Conservation (phyloP, 805 yeast species). For the Candida palmyrensis region DNA sequence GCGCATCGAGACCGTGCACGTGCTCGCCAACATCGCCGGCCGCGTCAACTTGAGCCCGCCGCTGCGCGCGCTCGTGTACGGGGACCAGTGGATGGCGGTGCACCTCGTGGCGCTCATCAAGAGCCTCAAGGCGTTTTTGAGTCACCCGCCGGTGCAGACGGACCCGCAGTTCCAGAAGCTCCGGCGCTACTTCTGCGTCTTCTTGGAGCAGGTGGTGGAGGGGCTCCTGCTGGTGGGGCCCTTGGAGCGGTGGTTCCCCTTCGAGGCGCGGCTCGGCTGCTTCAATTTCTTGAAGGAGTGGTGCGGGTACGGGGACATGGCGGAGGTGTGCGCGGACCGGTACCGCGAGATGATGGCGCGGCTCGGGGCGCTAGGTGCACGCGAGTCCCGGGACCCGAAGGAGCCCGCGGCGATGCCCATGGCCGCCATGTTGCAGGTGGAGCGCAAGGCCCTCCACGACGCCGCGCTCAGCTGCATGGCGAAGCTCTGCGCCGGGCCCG, state of each 20-base stretch:
- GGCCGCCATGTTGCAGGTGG: constrained; percentile 76
- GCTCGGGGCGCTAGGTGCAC: constrained; percentile 37
- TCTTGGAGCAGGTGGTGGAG: constrained; percentile 67
- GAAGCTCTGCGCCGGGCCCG: constrained; percentile 68
- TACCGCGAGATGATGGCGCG: constrained; percentile 56
- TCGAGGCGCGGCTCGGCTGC: constrained; percentile 78
- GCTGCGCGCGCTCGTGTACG: constrained; percentile 43
- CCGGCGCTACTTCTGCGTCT: constrained; percentile 78
- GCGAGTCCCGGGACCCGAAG: constrained; percentile 32
- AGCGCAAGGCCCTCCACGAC: constrained; percentile 60
- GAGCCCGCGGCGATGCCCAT: constrained; percentile 46
- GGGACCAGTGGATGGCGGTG: constrained; percentile 65
- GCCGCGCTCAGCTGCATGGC: constrained; percentile 85
- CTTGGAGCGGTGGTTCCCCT: constrained; percentile 62
- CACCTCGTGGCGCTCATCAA: constrained; percentile 60
- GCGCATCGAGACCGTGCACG: constrained; percentile 74
- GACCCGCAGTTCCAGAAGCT: constrained; percentile 70
- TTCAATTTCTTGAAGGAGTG: constrained; percentile 84
- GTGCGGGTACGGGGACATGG: constrained; percentile 83
- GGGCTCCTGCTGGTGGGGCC: constrained; percentile 42
- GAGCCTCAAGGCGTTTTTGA: constrained; percentile 55
- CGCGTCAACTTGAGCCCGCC: constrained; percentile 48
- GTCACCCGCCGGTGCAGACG: constrained; percentile 52
- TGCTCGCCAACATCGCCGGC: constrained; percentile 63
- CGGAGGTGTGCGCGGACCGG: constrained; percentile 57